Conservation (phyloP, 768 basidiomycete genomes). For the Hirschioporus abietinus region DNA sequence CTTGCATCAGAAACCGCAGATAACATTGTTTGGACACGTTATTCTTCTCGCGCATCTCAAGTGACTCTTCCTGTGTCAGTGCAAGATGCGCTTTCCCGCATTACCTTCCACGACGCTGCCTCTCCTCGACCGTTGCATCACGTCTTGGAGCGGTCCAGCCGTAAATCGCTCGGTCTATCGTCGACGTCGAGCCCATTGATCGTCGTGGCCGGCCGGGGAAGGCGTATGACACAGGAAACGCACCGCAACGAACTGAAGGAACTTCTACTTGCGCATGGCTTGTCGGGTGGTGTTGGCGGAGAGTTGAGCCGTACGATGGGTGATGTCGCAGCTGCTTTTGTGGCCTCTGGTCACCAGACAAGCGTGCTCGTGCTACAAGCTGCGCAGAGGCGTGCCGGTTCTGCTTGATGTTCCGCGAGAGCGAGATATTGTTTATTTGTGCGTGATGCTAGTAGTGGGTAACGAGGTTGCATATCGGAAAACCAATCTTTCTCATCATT, state of each 20-base stretch:
- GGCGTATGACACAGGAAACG: constrained; percentile 57
- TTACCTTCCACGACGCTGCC: constrained; percentile 50
- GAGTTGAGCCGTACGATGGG: constrained; percentile 71
- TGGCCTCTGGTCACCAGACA: constrained; percentile 44
- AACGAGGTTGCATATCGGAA: no score
- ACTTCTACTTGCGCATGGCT: constrained; percentile 37
- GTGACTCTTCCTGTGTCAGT: constrained; percentile 24
- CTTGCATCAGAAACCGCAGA: constrained; percentile 82
- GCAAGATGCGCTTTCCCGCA: constrained; percentile 48
- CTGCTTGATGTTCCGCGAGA: no score
- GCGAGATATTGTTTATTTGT: no score
- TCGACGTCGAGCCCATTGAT: constrained; percentile 42
- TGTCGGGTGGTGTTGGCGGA: constrained; percentile 34
- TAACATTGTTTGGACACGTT: constrained; percentile 67
- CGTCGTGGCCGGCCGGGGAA: constrained; percentile 67
- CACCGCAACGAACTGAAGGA: constrained; percentile 54
- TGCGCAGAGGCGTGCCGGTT: constrained; percentile 6
- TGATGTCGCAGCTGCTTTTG: constrained; percentile 66
- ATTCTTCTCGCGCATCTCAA: constrained; percentile 30
- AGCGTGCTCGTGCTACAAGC: constrained; percentile 58
- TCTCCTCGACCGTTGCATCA: constrained; percentile 53
- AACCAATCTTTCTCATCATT: no score
- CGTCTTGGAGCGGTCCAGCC: constrained; percentile 36
- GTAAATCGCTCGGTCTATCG: constrained; percentile 21
- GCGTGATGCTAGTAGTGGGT: no score